Conservation (phyloP, 73 alveolate species). For the Symbiodinium natans region DNA sequence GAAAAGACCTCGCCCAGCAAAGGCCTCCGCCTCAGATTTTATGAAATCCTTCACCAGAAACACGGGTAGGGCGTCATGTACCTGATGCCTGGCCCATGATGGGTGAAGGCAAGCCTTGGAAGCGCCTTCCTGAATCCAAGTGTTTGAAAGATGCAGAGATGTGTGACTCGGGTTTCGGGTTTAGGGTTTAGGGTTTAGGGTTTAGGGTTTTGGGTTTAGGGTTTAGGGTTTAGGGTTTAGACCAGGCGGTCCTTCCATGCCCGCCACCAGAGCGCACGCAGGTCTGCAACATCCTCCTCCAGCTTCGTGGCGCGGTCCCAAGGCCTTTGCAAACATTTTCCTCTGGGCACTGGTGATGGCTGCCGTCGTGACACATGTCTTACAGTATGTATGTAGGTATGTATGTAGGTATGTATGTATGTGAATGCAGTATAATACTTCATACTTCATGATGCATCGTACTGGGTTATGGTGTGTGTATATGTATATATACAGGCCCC, state of each 20-base stretch:
- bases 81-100: slow-evolving; percentile 16
- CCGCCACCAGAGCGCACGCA: slow-evolving; percentile 40
- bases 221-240: too few species aligned
- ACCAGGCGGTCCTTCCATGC: neutral
- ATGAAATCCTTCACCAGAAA: slow-evolving; percentile 25
- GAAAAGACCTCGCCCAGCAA: neutral
- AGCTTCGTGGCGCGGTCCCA: slow-evolving; percentile 42
- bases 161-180: too few species aligned
- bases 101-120: slow-evolving; percentile 16
- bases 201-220: too few species aligned
- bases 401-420: too few species aligned
- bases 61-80: slow-evolving; percentile 21
- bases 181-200: too few species aligned
- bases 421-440: too few species aligned
- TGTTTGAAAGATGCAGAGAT: neutral
- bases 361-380: neutral
- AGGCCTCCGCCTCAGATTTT: slow-evolving; percentile 4
- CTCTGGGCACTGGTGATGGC: neutral
- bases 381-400: too few species aligned
- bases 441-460: too few species aligned
- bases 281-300: slow-evolving; percentile 57
- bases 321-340: slow-evolving; percentile 1
- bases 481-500: too few species aligned
- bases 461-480: too few species aligned
- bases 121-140: slow-evolving; percentile 28